phyloP scores from a whole-genome alignment of 2,329 filamentous ascomycete species.

The Penicillium sp. region DNA sequence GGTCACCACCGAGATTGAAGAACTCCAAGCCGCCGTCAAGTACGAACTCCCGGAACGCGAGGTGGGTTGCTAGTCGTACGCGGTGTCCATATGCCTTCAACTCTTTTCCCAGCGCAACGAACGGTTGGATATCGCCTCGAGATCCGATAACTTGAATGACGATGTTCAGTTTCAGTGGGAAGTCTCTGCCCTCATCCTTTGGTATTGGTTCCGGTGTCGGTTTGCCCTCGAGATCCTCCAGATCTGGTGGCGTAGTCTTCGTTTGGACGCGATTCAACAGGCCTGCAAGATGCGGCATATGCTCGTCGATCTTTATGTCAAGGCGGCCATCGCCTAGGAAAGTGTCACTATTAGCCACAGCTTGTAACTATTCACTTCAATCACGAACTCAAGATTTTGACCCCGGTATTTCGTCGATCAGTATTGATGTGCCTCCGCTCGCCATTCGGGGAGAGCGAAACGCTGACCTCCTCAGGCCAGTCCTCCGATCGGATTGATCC shows the following conservation, averaged over 20 bases:
- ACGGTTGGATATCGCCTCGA: conserved; percentile 67
- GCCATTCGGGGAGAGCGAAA: not conserved
- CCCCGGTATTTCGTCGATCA: conserved; percentile 16
- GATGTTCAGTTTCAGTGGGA: conserved; percentile 43
- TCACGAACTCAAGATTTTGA: conserved; percentile 11
- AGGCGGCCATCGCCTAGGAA: conserved; percentile 17
- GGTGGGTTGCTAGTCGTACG: conserved; percentile 66
- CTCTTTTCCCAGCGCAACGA: conserved; percentile 59
- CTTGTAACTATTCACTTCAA: not conserved
- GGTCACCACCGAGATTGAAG: conserved; percentile 65
- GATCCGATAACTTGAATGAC: conserved; percentile 69
- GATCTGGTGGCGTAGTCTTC: conserved; percentile 9
- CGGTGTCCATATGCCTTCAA: conserved; percentile 61
- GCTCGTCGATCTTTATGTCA: conserved; percentile 19
- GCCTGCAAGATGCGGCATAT: conserved; percentile 15
- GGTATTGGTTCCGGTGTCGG: not conserved
- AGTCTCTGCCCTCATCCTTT: conserved; percentile 8
- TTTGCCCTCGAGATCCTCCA: not conserved
- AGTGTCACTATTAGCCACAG: not conserved
- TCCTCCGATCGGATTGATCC: conserved; percentile 7
- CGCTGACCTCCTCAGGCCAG: conserved; percentile 6
- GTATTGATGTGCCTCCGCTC: conserved; percentile 13
- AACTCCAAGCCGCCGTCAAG: conserved; percentile 66
- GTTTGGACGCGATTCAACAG: conserved; percentile 13
- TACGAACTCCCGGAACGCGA: conserved; percentile 59